Evolutionary conservation across 1,284 basidiomycete species (phyloP), one percentile per base, ranked within the genome.

Genomic region (Sanghuangporus baumii): DNA sequence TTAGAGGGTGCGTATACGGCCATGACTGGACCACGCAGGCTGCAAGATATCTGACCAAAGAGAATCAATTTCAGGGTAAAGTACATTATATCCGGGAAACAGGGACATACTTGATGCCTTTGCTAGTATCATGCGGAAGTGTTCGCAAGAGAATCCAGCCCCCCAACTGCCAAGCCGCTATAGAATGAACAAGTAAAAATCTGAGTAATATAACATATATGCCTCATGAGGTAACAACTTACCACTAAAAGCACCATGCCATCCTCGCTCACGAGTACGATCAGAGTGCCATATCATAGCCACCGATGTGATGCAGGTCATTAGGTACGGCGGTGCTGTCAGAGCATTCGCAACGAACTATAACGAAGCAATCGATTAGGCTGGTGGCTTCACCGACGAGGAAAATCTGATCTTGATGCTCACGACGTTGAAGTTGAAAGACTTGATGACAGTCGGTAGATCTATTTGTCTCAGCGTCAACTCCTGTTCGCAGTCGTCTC

Each of bases 361-460:
- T 6, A 40, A 37, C 8, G 11, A 2, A 34, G 47, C 26, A 26
- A 8, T 51, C 20, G 14, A 26, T 51, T 23, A 51, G 26, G n/a
- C 1, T n/a, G 47, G 3, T 41, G 51, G 7, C n/a, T 40, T 26
- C 18, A 18, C 7, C 18, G 14, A 11, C 31, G 23, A n/a, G 23
- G n/a, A 38, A 47, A 8, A 9, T 18, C 11, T 36, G 5, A 12
- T 50, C 34, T 9, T 6, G 11, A 9, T 5, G 59, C 60, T 9
- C 55, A 65, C 64, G 9, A 76, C 72, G 63, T 72, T 72, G 67
- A 77, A 77, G 57, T 74, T 60, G 68, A 77, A 76, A 0, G 73
- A 73, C 63, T 76, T 77, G 66, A 77, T 77, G 51, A 77, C 72
- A 6, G 75, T 75, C 14, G 75, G 75, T 18, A 77, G 68, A 60